Conservation (phyloP, 805 yeast genomes). For the Suhomyces faveliae region DNA sequence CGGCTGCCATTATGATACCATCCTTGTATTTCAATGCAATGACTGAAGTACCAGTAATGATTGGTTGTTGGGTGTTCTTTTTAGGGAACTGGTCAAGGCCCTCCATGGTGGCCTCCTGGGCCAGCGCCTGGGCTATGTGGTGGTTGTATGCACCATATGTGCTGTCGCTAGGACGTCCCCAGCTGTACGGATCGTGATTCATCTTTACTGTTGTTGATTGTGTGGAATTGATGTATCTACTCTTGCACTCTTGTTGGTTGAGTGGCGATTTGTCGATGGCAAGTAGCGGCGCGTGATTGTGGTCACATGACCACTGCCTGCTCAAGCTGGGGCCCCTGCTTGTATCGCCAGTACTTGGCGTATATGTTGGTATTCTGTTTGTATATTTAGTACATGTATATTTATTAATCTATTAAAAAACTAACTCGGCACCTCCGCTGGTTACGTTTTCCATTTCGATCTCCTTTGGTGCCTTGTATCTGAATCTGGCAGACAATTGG, state of each 20-base stretch:
- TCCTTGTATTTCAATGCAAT: slow-evolving; percentile 84
- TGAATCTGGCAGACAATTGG: slow-evolving; percentile 72
- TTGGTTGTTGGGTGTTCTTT: slow-evolving; percentile 89
- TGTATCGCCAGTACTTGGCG: no score
- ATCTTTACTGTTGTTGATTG: slow-evolving; percentile 33
- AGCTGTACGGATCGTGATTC: slow-evolving; percentile 92
- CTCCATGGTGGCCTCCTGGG: slow-evolving; percentile 16
- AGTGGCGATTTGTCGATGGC: background rate
- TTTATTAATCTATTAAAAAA: slow-evolving; percentile 31
- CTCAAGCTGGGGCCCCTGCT: background rate
- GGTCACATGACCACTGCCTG: background rate
- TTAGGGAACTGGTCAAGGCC: slow-evolving; percentile 50
- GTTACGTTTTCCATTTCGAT: slow-evolving; percentile 73
- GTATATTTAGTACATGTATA: background rate
- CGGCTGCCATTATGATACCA: slow-evolving; percentile 95
- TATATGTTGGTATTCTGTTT: no score
- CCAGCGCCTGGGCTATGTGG: slow-evolving; percentile 64
- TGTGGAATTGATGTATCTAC: background rate
- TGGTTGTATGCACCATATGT: slow-evolving; percentile 80
- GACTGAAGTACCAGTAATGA: slow-evolving; percentile 95
- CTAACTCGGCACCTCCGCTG: slow-evolving; percentile 77
- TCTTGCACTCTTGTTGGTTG: background rate
- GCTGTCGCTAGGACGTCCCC: slow-evolving; percentile 93
- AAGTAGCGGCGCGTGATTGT: background rate
- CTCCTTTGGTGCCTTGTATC: slow-evolving; percentile 60